Conservation (phyloP, 805 yeast species). For the Nakazawaea anatomiae region DNA sequence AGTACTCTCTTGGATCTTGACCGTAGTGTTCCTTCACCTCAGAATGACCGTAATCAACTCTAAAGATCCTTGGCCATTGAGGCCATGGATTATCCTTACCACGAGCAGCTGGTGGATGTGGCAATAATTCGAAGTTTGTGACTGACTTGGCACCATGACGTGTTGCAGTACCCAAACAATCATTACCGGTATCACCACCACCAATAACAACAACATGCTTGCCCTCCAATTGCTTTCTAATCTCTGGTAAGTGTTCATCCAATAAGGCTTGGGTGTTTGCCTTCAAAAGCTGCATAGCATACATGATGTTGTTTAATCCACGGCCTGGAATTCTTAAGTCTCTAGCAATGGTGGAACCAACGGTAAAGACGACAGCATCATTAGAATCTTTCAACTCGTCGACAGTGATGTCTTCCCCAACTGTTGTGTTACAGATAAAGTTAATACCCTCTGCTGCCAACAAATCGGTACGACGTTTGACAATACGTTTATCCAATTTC, state of each 20-base stretch:
- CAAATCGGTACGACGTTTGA: constrained; percentile 88
- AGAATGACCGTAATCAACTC: constrained; percentile 96
- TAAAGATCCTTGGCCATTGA: constrained; percentile 97
- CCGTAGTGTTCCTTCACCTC: constrained; percentile 95
- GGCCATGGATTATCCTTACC: constrained; percentile 99
- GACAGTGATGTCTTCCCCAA: constrained; percentile 78
- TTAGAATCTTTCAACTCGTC: constrained; percentile 56
- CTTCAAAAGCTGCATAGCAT: constrained; percentile 88
- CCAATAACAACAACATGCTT: constrained; percentile 95
- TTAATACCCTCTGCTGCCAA: constrained; percentile 85
- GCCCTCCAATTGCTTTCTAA: constrained; percentile 66
- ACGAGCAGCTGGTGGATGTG: constrained; percentile 82
- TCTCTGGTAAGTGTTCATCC: constrained; percentile 71
- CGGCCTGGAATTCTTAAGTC: constrained; percentile 94
- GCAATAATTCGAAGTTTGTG: constrained; percentile 87
- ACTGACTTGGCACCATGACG: constrained; percentile 97
- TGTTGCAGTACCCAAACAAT: constrained; percentile 94
- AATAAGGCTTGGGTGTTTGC: constrained; percentile 87
- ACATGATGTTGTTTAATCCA: constrained; percentile 81
- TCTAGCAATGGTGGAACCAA: constrained; percentile 95
- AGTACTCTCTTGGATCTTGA: constrained; percentile 95
- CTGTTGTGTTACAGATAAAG: constrained; percentile 68
- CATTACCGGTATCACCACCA: constrained; percentile 99
- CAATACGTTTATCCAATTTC: constrained; percentile 92
- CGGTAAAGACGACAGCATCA: constrained; percentile 87